These are phyloP conservation scores for Penicillium goetzii DNA, from an alignment of 495 filamentous ascomycete genomes.

Conservation along the genomic window DNA sequence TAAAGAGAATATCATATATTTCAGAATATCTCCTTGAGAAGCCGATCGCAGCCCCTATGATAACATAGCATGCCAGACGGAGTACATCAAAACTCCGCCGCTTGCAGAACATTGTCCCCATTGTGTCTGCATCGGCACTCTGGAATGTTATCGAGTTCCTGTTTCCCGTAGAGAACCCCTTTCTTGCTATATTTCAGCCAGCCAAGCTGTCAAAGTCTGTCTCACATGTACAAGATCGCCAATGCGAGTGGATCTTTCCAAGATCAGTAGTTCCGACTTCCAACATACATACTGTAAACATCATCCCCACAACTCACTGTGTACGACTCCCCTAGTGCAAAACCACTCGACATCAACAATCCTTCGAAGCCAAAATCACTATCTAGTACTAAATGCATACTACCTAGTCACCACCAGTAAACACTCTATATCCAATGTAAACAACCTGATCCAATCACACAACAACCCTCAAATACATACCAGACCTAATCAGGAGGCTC, in stretches of 20 bases:
- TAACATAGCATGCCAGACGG: background rate
- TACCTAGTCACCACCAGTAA: background rate
- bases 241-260: background rate
- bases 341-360: background rate
- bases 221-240: background rate
- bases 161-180: background rate
- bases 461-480: background rate
- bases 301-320: background rate
- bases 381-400: background rate
- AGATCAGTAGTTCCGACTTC: background rate
- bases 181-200: background rate
- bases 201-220: background rate
- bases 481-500: slow-evolving; percentile 6
- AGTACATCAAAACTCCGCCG: background rate
- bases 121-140: background rate
- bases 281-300: background rate
- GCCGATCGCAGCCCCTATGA: background rate
- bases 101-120: background rate
- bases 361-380: background rate
- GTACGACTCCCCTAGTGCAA: background rate
- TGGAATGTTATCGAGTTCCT: background rate
- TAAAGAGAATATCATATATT: background rate
- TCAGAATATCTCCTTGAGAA: background rate
- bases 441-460: background rate
- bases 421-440: background rate